phyloP scores from a whole-genome alignment of 2,329 filamentous ascomycete species.

The Zopfia rhizophila region DNA sequence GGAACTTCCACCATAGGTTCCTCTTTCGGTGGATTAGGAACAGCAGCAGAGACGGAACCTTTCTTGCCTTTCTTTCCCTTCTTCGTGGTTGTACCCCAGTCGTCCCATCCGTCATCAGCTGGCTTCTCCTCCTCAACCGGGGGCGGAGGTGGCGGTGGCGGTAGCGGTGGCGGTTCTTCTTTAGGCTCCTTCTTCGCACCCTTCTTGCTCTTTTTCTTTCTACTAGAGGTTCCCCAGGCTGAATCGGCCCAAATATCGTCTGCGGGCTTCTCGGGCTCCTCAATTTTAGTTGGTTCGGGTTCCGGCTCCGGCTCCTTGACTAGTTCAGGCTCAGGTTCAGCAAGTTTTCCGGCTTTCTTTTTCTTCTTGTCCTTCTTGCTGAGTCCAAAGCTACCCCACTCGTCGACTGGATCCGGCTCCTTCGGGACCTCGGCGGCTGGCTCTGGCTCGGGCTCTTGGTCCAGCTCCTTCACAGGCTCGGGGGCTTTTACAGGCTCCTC shows the following conservation, averaged over 20 bases:
- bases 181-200: conserved; percentile 40
- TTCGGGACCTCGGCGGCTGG: conserved; percentile 53
- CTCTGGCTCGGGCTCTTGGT: conserved; percentile 46
- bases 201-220: conserved; percentile 60
- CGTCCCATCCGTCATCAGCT: conserved; percentile 34
- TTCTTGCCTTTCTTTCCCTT: conserved; percentile 39
- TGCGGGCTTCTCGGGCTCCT: conserved; percentile 40
- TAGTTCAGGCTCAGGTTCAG: conserved; percentile 24
- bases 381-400: conserved; percentile 28
- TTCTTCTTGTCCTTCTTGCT: conserved; percentile 44
- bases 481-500: conserved; percentile 34
- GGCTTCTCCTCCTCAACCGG: conserved; percentile 28
- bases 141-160: conserved; percentile 8
- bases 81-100: conserved; percentile 29
- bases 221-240: conserved; percentile 31
- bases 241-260: conserved; percentile 50
- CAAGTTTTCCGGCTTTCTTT: not conserved
- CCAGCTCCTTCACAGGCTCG: conserved; percentile 43
- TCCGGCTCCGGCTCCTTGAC: conserved; percentile 19
- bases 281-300: conserved; percentile 28
- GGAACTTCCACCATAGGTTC: too few species aligned
- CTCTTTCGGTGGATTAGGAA: conserved; percentile 26
- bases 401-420: conserved; percentile 38
- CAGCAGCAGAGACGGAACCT: conserved; percentile 34
- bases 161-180: conserved; percentile 21